These are phyloP conservation scores for Aspergillus sergii DNA, from an alignment of 2,329 filamentous ascomycete genomes.

Conservation along the genomic window DNA sequence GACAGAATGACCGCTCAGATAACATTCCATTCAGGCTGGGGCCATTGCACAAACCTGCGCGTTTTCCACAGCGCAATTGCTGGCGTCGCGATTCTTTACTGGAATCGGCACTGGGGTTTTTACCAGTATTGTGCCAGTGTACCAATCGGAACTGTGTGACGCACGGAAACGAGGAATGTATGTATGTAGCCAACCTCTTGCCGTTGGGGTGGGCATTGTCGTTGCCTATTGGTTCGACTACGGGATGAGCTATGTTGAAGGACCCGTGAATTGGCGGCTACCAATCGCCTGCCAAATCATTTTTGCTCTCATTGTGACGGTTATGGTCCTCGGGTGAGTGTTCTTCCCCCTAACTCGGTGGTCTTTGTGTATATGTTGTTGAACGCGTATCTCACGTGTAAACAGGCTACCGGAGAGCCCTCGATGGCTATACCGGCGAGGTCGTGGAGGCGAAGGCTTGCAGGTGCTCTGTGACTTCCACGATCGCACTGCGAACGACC, in stretches of 20 bases:
- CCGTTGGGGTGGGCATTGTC: constrained; percentile 43
- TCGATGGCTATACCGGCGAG: constrained; percentile 50
- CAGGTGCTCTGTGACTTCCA: constrained; percentile 33
- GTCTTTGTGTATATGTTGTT: neutral
- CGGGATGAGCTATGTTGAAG: constrained; percentile 41
- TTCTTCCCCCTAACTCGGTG: neutral
- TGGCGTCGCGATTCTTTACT: constrained; percentile 52
- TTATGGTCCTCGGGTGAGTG: constrained; percentile 37
- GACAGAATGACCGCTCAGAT: constrained; percentile 1
- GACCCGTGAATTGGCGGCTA: constrained; percentile 49
- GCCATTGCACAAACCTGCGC: constrained; percentile 39
- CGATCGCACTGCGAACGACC: constrained; percentile 24
- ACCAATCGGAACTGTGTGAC: constrained; percentile 51
- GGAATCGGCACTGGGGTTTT: constrained; percentile 55
- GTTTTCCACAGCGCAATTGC: constrained; percentile 34
- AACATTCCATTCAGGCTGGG: constrained; percentile 29
- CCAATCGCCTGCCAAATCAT: constrained; percentile 52
- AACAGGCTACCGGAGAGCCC: constrained; percentile 42
- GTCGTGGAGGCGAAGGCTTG: constrained; percentile 33
- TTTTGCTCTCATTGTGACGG: constrained; percentile 45
- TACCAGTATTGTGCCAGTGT: constrained; percentile 41
- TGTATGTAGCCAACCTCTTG: constrained; percentile 44
- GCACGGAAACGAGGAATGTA: constrained; percentile 46
- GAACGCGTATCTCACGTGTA: neutral
- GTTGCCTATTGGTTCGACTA: constrained; percentile 39